phyloP scores from a whole-genome alignment of 192 early-diverging fungal species.

The Neocallimastix lanati region DNA sequence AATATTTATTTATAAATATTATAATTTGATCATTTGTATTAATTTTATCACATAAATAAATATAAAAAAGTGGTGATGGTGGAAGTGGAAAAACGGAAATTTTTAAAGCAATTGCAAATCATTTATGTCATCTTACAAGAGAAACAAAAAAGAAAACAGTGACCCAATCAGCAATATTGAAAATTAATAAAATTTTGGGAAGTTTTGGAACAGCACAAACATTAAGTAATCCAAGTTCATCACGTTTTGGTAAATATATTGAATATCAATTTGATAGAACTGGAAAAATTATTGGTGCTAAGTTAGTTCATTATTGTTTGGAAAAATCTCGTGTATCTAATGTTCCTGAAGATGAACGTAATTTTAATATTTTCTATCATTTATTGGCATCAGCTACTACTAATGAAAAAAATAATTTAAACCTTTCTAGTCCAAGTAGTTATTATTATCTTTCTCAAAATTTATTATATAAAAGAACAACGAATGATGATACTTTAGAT shows the following conservation, averaged over 20 bases:
- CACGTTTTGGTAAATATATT: slow-evolving; percentile 66
- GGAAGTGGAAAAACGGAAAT: neutral
- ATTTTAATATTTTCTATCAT: slow-evolving; percentile 92
- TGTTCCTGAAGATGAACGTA: slow-evolving; percentile 30
- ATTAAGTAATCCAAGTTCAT: slow-evolving; percentile 51
- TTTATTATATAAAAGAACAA: neutral
- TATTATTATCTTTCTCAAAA: neutral
- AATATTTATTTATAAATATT: no score
- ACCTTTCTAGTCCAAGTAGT: slow-evolving; percentile 19
- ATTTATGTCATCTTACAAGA: neutral
- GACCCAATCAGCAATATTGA: slow-evolving; percentile 13
- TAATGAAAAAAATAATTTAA: slow-evolving; percentile 57
- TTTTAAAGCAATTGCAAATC: neutral
- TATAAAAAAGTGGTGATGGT: neutral
- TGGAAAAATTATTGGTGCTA: slow-evolving; percentile 73
- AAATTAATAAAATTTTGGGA: slow-evolving; percentile 56
- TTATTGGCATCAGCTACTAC: slow-evolving; percentile 59
- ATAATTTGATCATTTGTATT: no score
- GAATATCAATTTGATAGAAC: slow-evolving; percentile 85
- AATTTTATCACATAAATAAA: neutral
- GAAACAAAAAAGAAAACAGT: neutral
- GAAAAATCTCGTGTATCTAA: slow-evolving; percentile 64
- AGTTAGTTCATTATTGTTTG: slow-evolving; percentile 57
- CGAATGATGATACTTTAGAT: neutral
- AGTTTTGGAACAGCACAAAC: slow-evolving; percentile 81